Evolutionary conservation across 805 yeast species (phyloP), one percentile per base, ranked within the genome.

Genomic region (Candida easanensis): DNA sequence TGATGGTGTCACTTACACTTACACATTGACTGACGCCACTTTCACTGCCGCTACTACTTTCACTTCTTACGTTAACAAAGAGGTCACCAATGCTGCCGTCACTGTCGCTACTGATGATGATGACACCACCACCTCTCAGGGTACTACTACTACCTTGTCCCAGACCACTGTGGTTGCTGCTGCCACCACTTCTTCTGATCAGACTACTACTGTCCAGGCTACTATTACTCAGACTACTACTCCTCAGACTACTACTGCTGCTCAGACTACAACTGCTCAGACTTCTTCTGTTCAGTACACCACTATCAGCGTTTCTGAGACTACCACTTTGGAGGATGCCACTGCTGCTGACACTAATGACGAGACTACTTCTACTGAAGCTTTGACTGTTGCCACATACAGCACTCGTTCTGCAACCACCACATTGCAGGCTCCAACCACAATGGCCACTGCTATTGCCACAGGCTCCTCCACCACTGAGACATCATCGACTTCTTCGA

Each of bases 11-110:
- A 57, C 76, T 11, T 57, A 65, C 37, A 64, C 74, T 4, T 61
- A 66, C 39, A 66, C 74, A 22, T 48, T 58, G 36, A 65, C 68
- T 16, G 64, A 65, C 34, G 62, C 66, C n/a, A 54, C 68, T 10
- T 56, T 67, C 36, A 62, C 63, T 39, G 53, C 55, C 31, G 65
- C 73, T 41, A 53, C 70, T 9, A 62, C 71, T 4, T 62, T 69
- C 33, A 54, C 64, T 14, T 58, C 63, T 14, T 37, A 56, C 9
- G 39, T 53, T 33, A 47, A 55, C 39, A 54, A 50, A 28, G 44
- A 43, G 21, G 46, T 46, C 18, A 41, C 53, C 3, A 45, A 58
- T 4, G 45, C 61, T 22, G 48, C 58, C 35, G 45, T 48, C 15
- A 21, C 45, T 8, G 19, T 5, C 16, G 16, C 41, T 19, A 33